These are phyloP conservation scores for Fomitopsis palustris DNA, from an alignment of 1,284 basidiomycete species.

Conservation along the genomic window DNA sequence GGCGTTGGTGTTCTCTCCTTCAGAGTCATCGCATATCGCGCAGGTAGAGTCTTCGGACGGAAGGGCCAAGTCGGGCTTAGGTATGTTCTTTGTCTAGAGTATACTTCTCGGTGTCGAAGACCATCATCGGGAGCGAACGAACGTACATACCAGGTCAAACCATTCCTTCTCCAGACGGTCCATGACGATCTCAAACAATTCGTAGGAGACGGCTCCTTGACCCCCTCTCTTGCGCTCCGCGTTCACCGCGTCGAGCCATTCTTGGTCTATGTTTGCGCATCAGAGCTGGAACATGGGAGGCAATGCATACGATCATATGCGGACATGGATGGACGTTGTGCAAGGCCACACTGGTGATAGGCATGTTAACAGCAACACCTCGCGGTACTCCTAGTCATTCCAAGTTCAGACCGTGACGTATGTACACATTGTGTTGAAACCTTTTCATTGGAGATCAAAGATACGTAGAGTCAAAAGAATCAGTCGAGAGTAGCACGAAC, in stretches of 20 bases:
- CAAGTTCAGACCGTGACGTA: too few species aligned
- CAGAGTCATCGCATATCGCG: slow-evolving; percentile 96
- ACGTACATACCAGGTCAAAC: slow-evolving; percentile 81
- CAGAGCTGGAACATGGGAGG: neutral
- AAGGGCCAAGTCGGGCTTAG: slow-evolving; percentile 78
- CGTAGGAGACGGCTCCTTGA: slow-evolving; percentile 73
- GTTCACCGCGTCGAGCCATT: slow-evolving; percentile 92
- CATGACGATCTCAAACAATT: slow-evolving; percentile 95
- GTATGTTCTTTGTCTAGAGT: slow-evolving; percentile 82
- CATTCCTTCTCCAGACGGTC: slow-evolving; percentile 98
- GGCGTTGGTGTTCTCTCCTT: slow-evolving; percentile 98
- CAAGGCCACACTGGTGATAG: too few species aligned
- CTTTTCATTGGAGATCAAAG: too few species aligned
- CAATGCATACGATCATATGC: neutral
- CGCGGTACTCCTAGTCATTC: too few species aligned
- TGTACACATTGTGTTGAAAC: too few species aligned
- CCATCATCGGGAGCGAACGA: neutral
- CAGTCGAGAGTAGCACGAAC: too few species aligned
- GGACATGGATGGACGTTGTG: neutral
- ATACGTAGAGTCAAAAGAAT: too few species aligned
- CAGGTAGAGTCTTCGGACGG: slow-evolving; percentile 94
- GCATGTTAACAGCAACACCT: too few species aligned
- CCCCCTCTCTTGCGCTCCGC: slow-evolving; percentile 79
- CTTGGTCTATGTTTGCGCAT: slow-evolving; percentile 64
- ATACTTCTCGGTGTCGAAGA: slow-evolving; percentile 2